Conservation (phyloP, 1,284 basidiomycete species). For the Coniferiporia weirii region DNA sequence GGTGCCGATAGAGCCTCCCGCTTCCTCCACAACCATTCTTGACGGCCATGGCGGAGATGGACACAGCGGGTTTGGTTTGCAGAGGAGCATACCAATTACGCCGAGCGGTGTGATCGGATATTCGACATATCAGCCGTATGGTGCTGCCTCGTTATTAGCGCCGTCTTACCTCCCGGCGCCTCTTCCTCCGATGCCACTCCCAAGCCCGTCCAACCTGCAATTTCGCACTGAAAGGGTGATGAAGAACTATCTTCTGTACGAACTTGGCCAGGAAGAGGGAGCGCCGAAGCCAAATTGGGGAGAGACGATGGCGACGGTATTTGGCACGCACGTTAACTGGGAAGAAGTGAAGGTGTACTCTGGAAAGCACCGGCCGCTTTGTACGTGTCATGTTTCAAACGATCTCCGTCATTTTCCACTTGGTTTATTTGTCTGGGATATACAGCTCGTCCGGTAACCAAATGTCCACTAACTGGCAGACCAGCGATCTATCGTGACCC, state of each 20-base stretch:
- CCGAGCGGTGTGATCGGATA: background rate
- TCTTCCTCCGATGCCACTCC: conserved; percentile 4
- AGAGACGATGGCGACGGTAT: conserved; percentile 71
- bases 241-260: conserved; percentile 64
- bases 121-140: conserved; percentile 1
- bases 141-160: conserved; percentile 1
- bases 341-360: conserved; percentile 58
- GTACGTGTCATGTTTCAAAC: conserved; percentile 34
- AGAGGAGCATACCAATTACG: background rate
- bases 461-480: conserved; percentile 60
- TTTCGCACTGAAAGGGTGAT: conserved; percentile 40
- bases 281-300: conserved; percentile 53
- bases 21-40: background rate
- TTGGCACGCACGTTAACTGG: conserved; percentile 72
- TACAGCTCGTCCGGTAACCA: conserved; percentile 54
- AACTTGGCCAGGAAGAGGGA: conserved; percentile 43
- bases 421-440: background rate
- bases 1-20: conserved; percentile 22
- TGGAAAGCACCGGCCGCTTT: conserved; percentile 53
- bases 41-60: background rate
- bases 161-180: background rate
- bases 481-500: conserved; percentile 71
- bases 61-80: background rate
- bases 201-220: conserved; percentile 20
- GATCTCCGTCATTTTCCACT: background rate